These are phyloP conservation scores for Aureobasidium melanogenum DNA, from an alignment of 2,329 filamentous ascomycete genomes.

Conservation along the genomic window DNA sequence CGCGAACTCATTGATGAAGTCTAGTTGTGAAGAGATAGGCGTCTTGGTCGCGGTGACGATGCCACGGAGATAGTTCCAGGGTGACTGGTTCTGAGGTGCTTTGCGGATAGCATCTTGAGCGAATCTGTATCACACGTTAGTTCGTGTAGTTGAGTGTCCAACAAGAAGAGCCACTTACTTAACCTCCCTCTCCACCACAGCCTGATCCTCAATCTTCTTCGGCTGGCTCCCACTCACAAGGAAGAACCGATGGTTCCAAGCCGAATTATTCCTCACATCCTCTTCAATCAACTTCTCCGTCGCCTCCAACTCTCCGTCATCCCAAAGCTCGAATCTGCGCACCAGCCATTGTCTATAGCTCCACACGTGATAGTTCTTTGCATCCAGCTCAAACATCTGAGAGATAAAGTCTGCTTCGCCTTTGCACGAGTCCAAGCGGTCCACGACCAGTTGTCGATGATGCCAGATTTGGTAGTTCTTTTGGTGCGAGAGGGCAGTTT, in stretches of 20 bases:
- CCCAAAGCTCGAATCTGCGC: conserved; percentile 51
- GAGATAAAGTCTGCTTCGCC: conserved; percentile 69
- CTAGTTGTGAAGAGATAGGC: conserved; percentile 40
- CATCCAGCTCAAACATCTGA: conserved; percentile 72
- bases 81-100: conserved; percentile 87
- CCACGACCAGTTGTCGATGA: conserved; percentile 51
- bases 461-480: conserved; percentile 99
- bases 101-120: conserved; percentile 63
- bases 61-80: conserved; percentile 86
- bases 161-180: conserved; percentile 40
- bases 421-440: conserved; percentile 47
- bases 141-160: background rate
- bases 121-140: conserved; percentile 24
- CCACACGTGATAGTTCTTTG: conserved; percentile 99
- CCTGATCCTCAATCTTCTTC: conserved; percentile 37
- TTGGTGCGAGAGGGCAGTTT: conserved; percentile 69
- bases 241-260: conserved; percentile 96
- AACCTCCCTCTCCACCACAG: conserved; percentile 65
- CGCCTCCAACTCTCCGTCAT: conserved; percentile 52
- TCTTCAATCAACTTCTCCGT: conserved; percentile 63
- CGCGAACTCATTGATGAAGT: conserved; percentile 47
- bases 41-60: conserved; percentile 58
- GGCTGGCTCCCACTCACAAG: conserved; percentile 60
- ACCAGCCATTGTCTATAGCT: conserved; percentile 79
- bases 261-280: conserved; percentile 92